Evolutionary conservation across 805 yeast species (phyloP).

Genomic region (Clavispora vitiphila): DNA sequence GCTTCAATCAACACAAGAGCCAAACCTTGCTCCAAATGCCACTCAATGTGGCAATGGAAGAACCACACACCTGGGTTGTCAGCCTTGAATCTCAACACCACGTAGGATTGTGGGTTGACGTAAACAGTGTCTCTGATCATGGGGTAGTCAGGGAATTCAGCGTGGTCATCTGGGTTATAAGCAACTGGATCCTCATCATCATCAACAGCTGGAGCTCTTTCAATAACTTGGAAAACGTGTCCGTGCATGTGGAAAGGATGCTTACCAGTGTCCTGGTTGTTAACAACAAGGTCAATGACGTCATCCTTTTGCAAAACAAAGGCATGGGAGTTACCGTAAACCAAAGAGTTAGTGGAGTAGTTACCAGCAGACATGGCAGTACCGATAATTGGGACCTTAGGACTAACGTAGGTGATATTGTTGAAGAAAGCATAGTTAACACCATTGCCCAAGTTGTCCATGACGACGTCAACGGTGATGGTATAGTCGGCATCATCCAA

Average conservation of each 20-base stretch:
- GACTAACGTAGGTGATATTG: conserved; percentile 69
- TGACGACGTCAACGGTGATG: conserved; percentile 66
- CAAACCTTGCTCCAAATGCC: conserved; percentile 96
- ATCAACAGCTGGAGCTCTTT: conserved; percentile 58
- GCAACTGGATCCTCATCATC: conserved; percentile 51
- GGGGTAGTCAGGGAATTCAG: conserved; percentile 63
- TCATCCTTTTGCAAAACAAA: conserved; percentile 63
- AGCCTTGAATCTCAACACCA: conserved; percentile 83
- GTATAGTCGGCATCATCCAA: conserved; percentile 64
- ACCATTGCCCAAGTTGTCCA: conserved; percentile 86
- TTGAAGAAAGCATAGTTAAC: conserved; percentile 95
- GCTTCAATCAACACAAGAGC: conserved; percentile 80
- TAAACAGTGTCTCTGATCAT: conserved; percentile 78
- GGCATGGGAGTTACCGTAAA: conserved; percentile 82
- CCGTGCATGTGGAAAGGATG: conserved; percentile 99
- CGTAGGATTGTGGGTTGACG: conserved; percentile 78
- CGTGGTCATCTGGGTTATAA: conserved; percentile 46
- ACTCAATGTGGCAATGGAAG: conserved; percentile 98
- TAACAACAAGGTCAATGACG: conserved; percentile 74
- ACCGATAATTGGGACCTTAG: conserved; percentile 81
- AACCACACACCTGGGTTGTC: conserved; percentile 98
- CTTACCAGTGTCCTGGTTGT: conserved; percentile 84
- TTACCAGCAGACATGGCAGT: conserved; percentile 75
- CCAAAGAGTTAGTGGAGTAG: conserved; percentile 42
- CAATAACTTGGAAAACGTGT: conserved; percentile 77